These are phyloP conservation scores for Paraglomus occultum DNA, from an alignment of 192 early-diverging fungal genomes.

Conservation along the genomic window DNA sequence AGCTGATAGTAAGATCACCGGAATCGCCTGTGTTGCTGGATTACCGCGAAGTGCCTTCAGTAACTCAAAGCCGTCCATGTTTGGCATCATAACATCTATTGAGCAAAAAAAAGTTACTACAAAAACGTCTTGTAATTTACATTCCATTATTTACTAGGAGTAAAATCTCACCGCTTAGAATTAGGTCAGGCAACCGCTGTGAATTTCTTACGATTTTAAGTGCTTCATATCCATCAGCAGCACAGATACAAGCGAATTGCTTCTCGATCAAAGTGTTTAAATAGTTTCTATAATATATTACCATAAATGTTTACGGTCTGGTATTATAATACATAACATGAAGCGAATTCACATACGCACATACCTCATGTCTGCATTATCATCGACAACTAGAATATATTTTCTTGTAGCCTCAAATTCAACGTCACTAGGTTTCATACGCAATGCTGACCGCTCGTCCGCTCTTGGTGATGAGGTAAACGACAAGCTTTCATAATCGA, in stretches of 20 bases:
- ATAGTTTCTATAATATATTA: slow-evolving; percentile 17
- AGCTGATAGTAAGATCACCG: slow-evolving; percentile 58
- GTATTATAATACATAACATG: not conserved
- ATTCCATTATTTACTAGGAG: slow-evolving; percentile 11
- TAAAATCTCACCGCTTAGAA: slow-evolving; percentile 37
- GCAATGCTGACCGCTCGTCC: too few species aligned
- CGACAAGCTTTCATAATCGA: too few species aligned
- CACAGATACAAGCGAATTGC: slow-evolving; percentile 37
- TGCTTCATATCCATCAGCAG: slow-evolving; percentile 40
- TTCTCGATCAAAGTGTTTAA: slow-evolving; percentile 35
- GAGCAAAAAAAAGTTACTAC: slow-evolving; percentile 1
- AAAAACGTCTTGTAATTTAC: not conserved
- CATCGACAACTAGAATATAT: slow-evolving; percentile 45
- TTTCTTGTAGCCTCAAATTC: not conserved
- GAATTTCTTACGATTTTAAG: slow-evolving; percentile 10
- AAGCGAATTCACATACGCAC: not conserved
- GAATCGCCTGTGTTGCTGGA: slow-evolving; percentile 40
- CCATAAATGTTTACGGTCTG: not conserved
- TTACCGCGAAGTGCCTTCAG: slow-evolving; percentile 40
- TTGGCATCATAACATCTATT: slow-evolving; percentile 60
- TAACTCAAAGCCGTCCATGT: slow-evolving; percentile 57
- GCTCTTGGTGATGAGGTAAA: too few species aligned
- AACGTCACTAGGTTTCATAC: too few species aligned
- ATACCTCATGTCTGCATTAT: slow-evolving; percentile 49
- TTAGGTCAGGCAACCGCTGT: slow-evolving; percentile 27